phyloP scores from a whole-genome alignment of 2,329 filamentous ascomycete species.

The Phyllosticta citriasiana region DNA sequence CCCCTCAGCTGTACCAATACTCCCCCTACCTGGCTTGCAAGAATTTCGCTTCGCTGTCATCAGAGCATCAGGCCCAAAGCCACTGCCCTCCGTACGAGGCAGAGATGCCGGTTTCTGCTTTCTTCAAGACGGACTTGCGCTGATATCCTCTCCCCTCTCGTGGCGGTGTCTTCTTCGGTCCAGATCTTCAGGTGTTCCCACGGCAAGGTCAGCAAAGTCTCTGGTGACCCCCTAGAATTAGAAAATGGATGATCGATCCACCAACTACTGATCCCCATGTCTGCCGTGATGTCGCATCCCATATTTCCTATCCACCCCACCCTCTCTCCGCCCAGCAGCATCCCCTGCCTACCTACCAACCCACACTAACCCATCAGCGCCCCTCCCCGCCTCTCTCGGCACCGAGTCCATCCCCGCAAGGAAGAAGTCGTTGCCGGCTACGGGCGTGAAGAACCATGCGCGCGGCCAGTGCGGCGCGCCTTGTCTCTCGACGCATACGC shows the following conservation, averaged over 20 bases:
- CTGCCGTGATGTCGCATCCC: neutral
- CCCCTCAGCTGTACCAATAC: neutral
- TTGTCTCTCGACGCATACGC: conserved; percentile 28
- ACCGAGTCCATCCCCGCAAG: neutral
- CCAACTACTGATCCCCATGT: neutral
- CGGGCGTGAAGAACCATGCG: neutral
- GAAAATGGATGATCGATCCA: neutral
- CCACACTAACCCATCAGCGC: neutral
- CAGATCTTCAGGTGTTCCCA: neutral
- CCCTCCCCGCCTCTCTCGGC: neutral
- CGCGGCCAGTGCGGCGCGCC: conserved; percentile 19
- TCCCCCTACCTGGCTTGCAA: neutral
- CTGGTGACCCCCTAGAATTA: neutral
- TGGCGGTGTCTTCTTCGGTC: neutral
- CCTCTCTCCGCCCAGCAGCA: too few species aligned
- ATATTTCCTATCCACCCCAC: neutral
- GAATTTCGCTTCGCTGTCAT: neutral
- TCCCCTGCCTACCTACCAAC: neutral
- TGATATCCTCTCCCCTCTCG: neutral
- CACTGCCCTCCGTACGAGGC: neutral
- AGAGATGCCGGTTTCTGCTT: neutral
- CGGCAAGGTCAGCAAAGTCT: neutral
- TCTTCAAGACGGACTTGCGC: neutral
- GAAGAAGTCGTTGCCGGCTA: conserved; percentile 5
- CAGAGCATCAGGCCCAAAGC: neutral